Conservation (phyloP, 2,329 filamentous ascomycete species). For the Nannizzia gypsea region DNA sequence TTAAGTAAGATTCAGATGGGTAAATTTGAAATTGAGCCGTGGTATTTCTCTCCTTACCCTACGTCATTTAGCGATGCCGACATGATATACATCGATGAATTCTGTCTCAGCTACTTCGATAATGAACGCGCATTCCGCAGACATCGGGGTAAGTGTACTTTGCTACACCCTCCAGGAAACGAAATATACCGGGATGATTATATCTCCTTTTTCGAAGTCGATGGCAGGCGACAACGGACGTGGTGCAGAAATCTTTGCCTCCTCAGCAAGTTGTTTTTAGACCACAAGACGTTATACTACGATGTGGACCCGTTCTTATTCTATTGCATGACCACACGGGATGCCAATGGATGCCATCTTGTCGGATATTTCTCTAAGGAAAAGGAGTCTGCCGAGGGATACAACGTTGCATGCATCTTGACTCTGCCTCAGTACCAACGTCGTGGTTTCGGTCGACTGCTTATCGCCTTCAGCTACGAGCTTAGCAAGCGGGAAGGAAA, state of each 20-base stretch:
- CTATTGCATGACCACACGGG: slow-evolving; percentile 91
- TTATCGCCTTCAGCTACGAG: slow-evolving; percentile 97
- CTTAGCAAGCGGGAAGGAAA: slow-evolving; percentile 91
- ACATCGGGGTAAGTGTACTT: slow-evolving; percentile 77
- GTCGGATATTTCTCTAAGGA: slow-evolving; percentile 99
- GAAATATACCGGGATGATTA: slow-evolving; percentile 91
- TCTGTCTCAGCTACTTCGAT: slow-evolving; percentile 85
- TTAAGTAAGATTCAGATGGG: slow-evolving; percentile 92
- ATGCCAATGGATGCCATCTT: slow-evolving; percentile 85
- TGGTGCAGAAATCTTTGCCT: slow-evolving; percentile 97
- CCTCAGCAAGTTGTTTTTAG: slow-evolving; percentile 91
- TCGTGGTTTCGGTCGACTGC: slow-evolving; percentile 79
- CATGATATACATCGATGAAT: slow-evolving; percentile 92
- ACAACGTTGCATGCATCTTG: slow-evolving; percentile 96
- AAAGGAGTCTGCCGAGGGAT: slow-evolving; percentile 91
- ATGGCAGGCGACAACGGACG: slow-evolving; percentile 92
- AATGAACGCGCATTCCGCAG: slow-evolving; percentile 70
- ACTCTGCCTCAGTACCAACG: slow-evolving; percentile 93
- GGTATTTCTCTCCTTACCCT: slow-evolving; percentile 98
- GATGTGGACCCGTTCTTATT: slow-evolving; percentile 95
- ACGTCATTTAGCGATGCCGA: slow-evolving; percentile 79
- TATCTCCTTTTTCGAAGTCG: slow-evolving; percentile 93
- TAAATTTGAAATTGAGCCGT: slow-evolving; percentile 80
- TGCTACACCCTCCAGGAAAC: slow-evolving; percentile 89
- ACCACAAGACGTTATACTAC: slow-evolving; percentile 96